Evolutionary conservation across 1,284 basidiomycete species (phyloP).

Genomic region (Mycosarcoma maydis): DNA sequence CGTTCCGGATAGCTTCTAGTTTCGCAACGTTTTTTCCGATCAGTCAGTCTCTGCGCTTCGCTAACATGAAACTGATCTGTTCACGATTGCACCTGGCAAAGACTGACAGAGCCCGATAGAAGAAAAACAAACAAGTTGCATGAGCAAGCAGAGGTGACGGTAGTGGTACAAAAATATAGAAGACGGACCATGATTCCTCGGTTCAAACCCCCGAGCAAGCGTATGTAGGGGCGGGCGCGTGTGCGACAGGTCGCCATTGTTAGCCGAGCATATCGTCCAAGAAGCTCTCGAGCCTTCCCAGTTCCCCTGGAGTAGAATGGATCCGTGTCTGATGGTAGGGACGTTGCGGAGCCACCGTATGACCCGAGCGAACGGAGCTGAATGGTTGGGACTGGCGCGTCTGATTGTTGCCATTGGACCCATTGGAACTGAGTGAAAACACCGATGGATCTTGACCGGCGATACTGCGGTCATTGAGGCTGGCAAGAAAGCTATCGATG

Average conservation of each 20-base stretch:
- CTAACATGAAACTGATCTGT: no score
- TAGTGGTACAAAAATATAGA: no score
- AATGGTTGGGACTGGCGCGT: background rate
- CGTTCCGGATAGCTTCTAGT: constrained; percentile 27
- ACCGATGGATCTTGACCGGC: constrained; percentile 18
- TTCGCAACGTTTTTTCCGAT: background rate
- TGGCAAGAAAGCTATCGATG: constrained; percentile 47
- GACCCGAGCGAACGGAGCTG: background rate
- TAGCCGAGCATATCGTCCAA: constrained; percentile 47
- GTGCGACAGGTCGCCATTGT: background rate
- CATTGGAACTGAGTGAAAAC: constrained; percentile 17
- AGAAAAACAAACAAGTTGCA: background rate
- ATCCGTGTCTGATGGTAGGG: constrained; percentile 1
- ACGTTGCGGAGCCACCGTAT: background rate
- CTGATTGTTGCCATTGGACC: background rate
- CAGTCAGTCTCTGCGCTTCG: no score
- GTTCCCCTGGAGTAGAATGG: constrained; percentile 27
- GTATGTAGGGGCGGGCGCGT: no score
- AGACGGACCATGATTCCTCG: background rate
- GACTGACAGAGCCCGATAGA: no score
- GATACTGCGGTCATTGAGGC: constrained; percentile 36
- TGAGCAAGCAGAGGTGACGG: background rate
- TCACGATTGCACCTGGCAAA: no score
- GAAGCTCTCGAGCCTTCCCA: constrained; percentile 40
- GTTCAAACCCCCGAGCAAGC: no score